Evolutionary conservation across 2,329 filamentous ascomycete species (phyloP), one percentile per base, ranked within the genome.

Genomic region (Trichoderma aggressivum): DNA sequence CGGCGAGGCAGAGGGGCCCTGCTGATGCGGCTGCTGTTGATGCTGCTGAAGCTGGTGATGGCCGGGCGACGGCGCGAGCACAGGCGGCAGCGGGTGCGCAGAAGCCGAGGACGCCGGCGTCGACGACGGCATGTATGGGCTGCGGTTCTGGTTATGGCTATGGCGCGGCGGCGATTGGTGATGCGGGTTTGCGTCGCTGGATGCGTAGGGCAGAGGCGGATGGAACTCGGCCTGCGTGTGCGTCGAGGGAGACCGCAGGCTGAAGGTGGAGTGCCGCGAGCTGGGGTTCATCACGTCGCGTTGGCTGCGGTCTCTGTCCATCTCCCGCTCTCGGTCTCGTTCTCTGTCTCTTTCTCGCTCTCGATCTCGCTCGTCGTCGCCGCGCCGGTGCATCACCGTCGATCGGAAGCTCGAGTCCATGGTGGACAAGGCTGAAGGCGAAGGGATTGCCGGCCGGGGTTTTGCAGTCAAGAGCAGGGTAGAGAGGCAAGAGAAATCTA

Each of bases 341-440:
- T 64, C 62, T 4, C 62, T 50, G 7, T 65, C 62, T 11, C 76
- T 75, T 75, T 82, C 80, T 67, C 79, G 78, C 70, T 80, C 78
- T 61, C 80, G 77, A 71, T 81, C 80, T 56, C 50, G 24, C 21
- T 66, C 81, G 70, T 82, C 82, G 70, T 82, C 79, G 76, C 80
- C 81, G 77, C 79, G 78, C 73, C 80, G 83, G 76, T 84, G 84
- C 79, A 86, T 80, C 76, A 86, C 83, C 62, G 84, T 86, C 73
- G 85, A 85, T 74, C 80, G 83, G 74, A 86, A 87, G 76, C 82
- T 82, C 74, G 81, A 81, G 71, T 86, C 84, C 83, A 86, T 86
- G 72, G 70, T 77, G 76, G 55, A 59, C 62, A 30, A 59, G 53
- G 64, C 64, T 59, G 53, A 30, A 18, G 36, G 18, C 6, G 64